Percentiles rank a stretch among this genome's conserved stretches.
phyloP scores from a whole-genome alignment of 257 asterid species.

The Vinca minor region DNA sequence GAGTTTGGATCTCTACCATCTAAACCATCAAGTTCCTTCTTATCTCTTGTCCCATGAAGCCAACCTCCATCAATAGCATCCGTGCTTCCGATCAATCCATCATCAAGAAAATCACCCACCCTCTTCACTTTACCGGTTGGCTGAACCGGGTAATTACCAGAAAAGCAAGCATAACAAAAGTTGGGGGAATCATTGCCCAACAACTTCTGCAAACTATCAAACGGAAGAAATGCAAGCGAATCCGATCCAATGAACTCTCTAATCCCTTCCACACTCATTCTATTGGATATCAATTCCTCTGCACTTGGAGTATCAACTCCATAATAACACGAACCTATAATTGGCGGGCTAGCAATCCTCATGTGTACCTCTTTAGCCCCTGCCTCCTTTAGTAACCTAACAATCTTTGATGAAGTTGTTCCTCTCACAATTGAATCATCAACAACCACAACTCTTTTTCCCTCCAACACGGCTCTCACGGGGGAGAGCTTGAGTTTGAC shows the following conservation, averaged over 20 bases:
- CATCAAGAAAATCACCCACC: constrained; percentile 78
- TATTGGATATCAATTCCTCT: constrained; percentile 69
- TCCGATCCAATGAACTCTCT: constrained; percentile 72
- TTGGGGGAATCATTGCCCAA: constrained; percentile 37
- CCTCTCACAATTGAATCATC: no score
- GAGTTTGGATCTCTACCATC: no score
- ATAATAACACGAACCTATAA: constrained; percentile 72
- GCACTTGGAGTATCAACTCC: constrained; percentile 86
- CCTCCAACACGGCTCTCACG: no score
- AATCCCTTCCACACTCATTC: constrained; percentile 69
- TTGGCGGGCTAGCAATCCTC: constrained; percentile 94
- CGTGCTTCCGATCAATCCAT: constrained; percentile 66
- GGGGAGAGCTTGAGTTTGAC: constrained; percentile 84
- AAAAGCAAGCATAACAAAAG: constrained; percentile 75
- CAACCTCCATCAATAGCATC: constrained; percentile 60
- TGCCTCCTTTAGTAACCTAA: no score
- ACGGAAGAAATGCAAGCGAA: constrained; percentile 65
- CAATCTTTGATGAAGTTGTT: no score
- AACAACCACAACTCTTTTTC: no score
- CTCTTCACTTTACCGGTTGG: no score
- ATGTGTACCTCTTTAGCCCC: constrained; percentile 84
- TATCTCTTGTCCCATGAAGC: no score
- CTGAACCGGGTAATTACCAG: constrained; percentile 69
- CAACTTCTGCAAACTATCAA: constrained; percentile 41
- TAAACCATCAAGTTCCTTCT: no score